phyloP scores from a whole-genome alignment of 2,329 filamentous ascomycete genomes.

The Parastagonospora nodorum region DNA sequence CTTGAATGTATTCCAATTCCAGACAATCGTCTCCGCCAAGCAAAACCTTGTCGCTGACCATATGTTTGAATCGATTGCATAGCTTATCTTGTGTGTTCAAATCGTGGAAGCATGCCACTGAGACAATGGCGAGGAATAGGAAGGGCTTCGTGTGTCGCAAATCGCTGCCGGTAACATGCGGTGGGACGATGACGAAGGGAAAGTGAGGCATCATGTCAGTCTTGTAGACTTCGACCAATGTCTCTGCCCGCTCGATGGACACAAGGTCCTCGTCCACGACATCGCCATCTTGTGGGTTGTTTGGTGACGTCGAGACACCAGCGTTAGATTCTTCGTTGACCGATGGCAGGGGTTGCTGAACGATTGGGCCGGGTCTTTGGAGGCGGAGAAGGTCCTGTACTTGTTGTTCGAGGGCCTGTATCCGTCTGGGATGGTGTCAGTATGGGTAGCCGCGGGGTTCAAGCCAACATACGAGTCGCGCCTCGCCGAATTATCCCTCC shows the following conservation, averaged over 20 bases:
- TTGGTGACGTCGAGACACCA: slow-evolving; percentile 9
- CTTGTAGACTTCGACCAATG: slow-evolving; percentile 40
- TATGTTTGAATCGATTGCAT: slow-evolving; percentile 36
- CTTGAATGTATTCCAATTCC: slow-evolving; percentile 35
- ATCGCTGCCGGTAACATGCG: slow-evolving; percentile 22
- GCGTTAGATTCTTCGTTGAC: slow-evolving; percentile 19
- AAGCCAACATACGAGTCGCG: slow-evolving; percentile 37
- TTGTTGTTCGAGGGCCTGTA: slow-evolving; percentile 46
- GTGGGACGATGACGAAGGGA: slow-evolving; percentile 43
- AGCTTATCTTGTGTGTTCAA: slow-evolving; percentile 42
- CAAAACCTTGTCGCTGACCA: slow-evolving; percentile 35
- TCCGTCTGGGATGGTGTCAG: slow-evolving; percentile 28
- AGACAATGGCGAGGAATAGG: slow-evolving; percentile 34
- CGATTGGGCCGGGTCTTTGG: slow-evolving; percentile 18
- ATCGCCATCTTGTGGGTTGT: slow-evolving; percentile 24
- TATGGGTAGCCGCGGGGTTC: background rate
- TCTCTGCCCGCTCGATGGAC: slow-evolving; percentile 30
- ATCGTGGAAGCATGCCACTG: slow-evolving; percentile 39
- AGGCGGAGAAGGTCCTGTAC: slow-evolving; percentile 35
- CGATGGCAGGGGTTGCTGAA: slow-evolving; percentile 28
- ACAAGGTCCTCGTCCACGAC: slow-evolving; percentile 36
- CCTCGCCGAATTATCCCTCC: slow-evolving; percentile 45
- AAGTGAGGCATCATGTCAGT: slow-evolving; percentile 46
- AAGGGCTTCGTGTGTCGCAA: slow-evolving; percentile 38
- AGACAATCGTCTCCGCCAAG: slow-evolving; percentile 36